Conservation (phyloP, 352 stramenopile species). For the Phytopythium sindhum region DNA sequence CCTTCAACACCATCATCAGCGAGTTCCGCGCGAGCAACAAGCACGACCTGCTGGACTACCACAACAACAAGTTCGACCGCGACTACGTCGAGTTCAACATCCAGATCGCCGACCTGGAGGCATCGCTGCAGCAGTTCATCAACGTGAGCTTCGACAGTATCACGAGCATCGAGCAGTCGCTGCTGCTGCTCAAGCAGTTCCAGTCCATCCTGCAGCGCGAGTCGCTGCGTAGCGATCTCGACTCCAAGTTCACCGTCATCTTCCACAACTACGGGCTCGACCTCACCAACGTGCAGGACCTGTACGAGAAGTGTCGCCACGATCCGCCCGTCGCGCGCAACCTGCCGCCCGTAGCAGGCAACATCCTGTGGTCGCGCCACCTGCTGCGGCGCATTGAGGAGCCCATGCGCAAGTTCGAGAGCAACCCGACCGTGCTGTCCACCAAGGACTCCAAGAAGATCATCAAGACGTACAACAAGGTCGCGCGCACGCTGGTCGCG, state of each 20-base stretch:
- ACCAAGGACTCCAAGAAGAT: constrained; percentile 90
- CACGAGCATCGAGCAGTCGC: constrained; percentile 85
- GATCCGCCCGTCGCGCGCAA: constrained; percentile 79
- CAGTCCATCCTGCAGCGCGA: constrained; percentile 87
- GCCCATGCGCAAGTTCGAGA: constrained; percentile 87
- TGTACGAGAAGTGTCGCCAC: constrained; percentile 86
- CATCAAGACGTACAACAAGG: constrained; percentile 90
- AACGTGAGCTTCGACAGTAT: constrained; percentile 89
- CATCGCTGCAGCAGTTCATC: constrained; percentile 88
- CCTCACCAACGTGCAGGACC: constrained; percentile 78
- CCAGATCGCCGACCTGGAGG: constrained; percentile 86
- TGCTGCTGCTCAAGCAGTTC: constrained; percentile 85
- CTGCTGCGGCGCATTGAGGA: constrained; percentile 85
- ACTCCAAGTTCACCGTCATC: constrained; percentile 90
- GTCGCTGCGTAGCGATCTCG: constrained; percentile 72
- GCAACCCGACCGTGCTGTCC: constrained; percentile 75
- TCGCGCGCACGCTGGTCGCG: constrained; percentile 83
- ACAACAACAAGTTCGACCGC: constrained; percentile 91
- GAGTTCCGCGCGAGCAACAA: constrained; percentile 71
- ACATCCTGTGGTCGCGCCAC: constrained; percentile 86
- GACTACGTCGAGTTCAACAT: constrained; percentile 96
- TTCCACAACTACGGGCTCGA: constrained; percentile 91
- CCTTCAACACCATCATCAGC: constrained; percentile 81
- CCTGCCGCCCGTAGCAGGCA: constrained; percentile 77
- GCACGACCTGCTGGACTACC: constrained; percentile 85